Conservation (phyloP, 2,329 filamentous ascomycete species). For the Hypoxylon sp. region DNA sequence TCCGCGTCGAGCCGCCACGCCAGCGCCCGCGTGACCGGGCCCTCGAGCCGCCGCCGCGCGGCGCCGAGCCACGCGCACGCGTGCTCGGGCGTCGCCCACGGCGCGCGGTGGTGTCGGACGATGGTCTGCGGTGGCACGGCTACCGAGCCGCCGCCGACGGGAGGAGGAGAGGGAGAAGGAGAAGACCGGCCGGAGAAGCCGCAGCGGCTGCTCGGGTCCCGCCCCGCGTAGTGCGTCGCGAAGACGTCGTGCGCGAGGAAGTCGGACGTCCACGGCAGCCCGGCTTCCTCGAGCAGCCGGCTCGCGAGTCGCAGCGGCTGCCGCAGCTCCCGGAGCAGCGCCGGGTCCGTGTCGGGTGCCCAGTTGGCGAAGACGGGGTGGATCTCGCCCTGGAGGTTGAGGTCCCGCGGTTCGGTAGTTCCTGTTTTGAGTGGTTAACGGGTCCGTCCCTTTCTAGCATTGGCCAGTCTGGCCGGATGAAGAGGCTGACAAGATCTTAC, state of each 20-base stretch:
- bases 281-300: slow-evolving; percentile 41
- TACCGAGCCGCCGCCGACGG: neutral
- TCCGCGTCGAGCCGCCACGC: slow-evolving; percentile 46
- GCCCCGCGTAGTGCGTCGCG: slow-evolving; percentile 41
- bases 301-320: slow-evolving; percentile 46
- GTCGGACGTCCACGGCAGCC: slow-evolving; percentile 47
- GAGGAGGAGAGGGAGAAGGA: neutral
- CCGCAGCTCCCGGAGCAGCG: slow-evolving; percentile 39
- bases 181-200: too few relatives aligned
- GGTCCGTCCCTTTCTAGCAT: neutral
- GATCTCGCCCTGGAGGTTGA: slow-evolving; percentile 41
- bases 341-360: slow-evolving; percentile 30
- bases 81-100: slow-evolving; percentile 35
- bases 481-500: slow-evolving; percentile 30
- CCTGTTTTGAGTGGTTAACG: slow-evolving; percentile 26
- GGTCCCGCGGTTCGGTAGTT: slow-evolving; percentile 29
- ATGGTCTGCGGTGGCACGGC: slow-evolving; percentile 34
- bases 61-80: slow-evolving; percentile 35
- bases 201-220: slow-evolving; percentile 23
- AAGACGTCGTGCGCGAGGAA: slow-evolving; percentile 47
- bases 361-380: slow-evolving; percentile 46
- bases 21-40: slow-evolving; percentile 34
- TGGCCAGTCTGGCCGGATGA: neutral
- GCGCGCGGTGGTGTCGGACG: slow-evolving; percentile 39
- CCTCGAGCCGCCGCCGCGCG: slow-evolving; percentile 30